Evolutionary conservation across 768 basidiomycete species (phyloP), one percentile per base, ranked within the genome.

Genomic region (Fomitopsis serialis): DNA sequence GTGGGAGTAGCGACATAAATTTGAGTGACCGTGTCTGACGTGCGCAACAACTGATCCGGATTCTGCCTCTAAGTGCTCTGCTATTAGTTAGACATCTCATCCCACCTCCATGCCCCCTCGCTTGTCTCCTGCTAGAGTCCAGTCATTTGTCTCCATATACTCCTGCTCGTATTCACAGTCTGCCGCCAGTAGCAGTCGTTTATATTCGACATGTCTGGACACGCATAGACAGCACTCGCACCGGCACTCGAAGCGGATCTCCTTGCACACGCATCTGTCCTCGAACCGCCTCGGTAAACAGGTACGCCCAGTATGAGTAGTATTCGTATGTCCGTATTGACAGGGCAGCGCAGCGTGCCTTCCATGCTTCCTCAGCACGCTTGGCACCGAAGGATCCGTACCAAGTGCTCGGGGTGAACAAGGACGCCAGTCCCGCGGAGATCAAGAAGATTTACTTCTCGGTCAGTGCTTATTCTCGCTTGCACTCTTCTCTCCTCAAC

Each of bases 381-480:
- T 68, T 72, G 51, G 78, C 80, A 8, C 66, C 79, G 17, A 95
- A 89, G 69, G 86, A 92, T 67, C 97, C 97, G 1, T 99, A 99
- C 69, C 70, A 87, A 27, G 86, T 92, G n/a, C 72, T 99, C 10
- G 96, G 97, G 23, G 87, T 98, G 8, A 78, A 78, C 62, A 84
- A 83, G 61, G 92, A 93, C 69, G 89, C 96, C 44, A 77, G 83
- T 21, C 68, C 84, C 24, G 81, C 87, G 21, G 93, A 98, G 60
- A 98, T 99, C 64, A 99, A 99, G 82, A 98, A 98, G 74, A 80
- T 81, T 2, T 99, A 99, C 71, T 99, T 98, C 70, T 78, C 89
- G 66, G 96, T 97, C 68, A 63, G 90, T 69, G 11, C 6, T 32
- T 32, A 11, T 32, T 6, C 15, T 46, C 40, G 9, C 54, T 36